Evolutionary conservation across 805 yeast genomes (phyloP), one percentile per base, ranked within the genome.

Genomic region (Kazachstania kunashirensis): DNA sequence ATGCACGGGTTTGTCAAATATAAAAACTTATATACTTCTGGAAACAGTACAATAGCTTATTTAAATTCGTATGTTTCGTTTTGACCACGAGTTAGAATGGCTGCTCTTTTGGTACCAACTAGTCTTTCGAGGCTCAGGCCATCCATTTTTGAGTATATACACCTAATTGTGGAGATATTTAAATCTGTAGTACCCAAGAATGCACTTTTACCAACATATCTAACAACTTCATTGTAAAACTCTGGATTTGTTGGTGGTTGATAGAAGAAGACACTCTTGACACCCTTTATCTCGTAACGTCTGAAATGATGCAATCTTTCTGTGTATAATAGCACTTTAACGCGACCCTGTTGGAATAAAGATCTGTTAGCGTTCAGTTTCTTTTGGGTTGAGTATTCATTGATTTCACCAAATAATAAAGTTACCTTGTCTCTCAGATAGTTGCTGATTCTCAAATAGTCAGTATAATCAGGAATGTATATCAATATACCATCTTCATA

Each of bases 291-390:
- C 40, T 83, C 88, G 57, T 73, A 88, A 36, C 97, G 70, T 45
- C 95, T 75, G 65, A 78, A 92, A 54, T 84, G 92, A 59, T 92
- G 97, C 55, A 89, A 65, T 68, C 98, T 79, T 52, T 89, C 97
- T 0, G 96, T 84, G 60, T 89, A 89, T n/a, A 92, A 61, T 64
- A 92, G 56, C 19, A 89, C 69, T 49, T 82, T 79, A 21, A 66
- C 63, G 38, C 77, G 70, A 2, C 76, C 74, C 29, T 73, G 68
- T 23, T 71, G 73, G 53, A 92, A 92, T 26, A 70, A 62, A 6
- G 84, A 70, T 46, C 97, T 70, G 14, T 78, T 73, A 33, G 84
- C 68, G 1, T 85, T 74, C 24, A 84, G 56, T 39, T 81, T 79
- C n/a, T 81, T 67, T 44, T 75, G 81, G 1, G 74, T 59, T 2